Evolutionary conservation across 2,329 filamentous ascomycete genomes (phyloP).

Genomic region (Diaporthe nobilis): DNA sequence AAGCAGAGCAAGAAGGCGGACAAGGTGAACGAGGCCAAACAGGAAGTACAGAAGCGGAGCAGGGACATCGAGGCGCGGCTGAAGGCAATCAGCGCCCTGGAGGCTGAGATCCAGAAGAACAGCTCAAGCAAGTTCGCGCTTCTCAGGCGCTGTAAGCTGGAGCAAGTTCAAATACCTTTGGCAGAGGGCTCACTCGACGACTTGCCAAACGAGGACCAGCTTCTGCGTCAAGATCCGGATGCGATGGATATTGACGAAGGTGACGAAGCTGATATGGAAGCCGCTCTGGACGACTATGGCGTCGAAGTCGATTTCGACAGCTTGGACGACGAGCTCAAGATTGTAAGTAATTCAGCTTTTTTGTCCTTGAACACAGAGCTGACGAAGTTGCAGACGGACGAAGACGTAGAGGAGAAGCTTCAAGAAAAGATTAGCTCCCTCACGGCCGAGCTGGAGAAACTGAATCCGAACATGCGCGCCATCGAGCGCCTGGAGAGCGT

Average conservation of each 20-base stretch:
- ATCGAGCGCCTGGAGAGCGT: slow-evolving; percentile 92
- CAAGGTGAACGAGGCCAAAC: slow-evolving; percentile 82
- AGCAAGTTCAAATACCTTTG: slow-evolving; percentile 91
- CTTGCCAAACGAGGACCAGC: slow-evolving; percentile 87
- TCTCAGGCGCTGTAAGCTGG: slow-evolving; percentile 90
- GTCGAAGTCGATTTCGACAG: slow-evolving; percentile 89
- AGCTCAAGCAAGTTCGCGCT: slow-evolving; percentile 87
- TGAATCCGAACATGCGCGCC: slow-evolving; percentile 96
- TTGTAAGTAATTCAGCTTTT: slow-evolving; percentile 65
- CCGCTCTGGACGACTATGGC: slow-evolving; percentile 87
- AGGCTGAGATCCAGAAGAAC: slow-evolving; percentile 88
- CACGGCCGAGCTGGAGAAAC: slow-evolving; percentile 86
- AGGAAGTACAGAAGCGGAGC: slow-evolving; percentile 85
- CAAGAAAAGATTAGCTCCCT: slow-evolving; percentile 83
- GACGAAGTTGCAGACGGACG: slow-evolving; percentile 68
- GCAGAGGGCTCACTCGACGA: slow-evolving; percentile 83
- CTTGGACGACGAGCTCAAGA: slow-evolving; percentile 85
- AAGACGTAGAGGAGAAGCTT: slow-evolving; percentile 80
- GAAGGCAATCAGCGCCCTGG: slow-evolving; percentile 83
- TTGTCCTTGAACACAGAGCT: slow-evolving; percentile 44
- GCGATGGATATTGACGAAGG: slow-evolving; percentile 93
- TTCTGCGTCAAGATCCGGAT: slow-evolving; percentile 83
- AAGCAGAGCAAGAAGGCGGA: slow-evolving; percentile 79
- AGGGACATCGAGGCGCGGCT: slow-evolving; percentile 83
- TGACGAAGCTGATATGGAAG: slow-evolving; percentile 72